phyloP scores from a whole-genome alignment of 2,329 filamentous ascomycete genomes.

The Passalora sequoiae region DNA sequence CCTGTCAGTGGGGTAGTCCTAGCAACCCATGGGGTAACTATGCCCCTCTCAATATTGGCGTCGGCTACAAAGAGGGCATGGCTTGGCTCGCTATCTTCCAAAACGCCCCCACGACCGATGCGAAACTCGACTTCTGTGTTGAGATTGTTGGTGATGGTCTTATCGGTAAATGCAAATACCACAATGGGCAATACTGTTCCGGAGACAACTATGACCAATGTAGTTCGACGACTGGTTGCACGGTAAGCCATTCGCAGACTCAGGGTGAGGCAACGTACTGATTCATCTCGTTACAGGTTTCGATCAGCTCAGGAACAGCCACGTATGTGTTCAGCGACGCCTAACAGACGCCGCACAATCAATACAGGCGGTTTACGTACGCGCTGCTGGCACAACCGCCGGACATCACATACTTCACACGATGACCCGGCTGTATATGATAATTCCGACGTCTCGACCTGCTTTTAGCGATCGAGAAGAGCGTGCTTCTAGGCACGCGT shows the following conservation, averaged over 20 bases:
- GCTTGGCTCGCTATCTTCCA: conserved; percentile 82
- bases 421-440: conserved; percentile 24
- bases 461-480: conserved; percentile 10
- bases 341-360: conserved; percentile 14
- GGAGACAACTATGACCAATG: conserved; percentile 44
- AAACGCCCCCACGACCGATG: conserved; percentile 69
- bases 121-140: conserved; percentile 71
- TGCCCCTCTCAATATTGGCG: conserved; percentile 79
- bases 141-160: conserved; percentile 64
- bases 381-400: conserved; percentile 9
- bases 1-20: conserved; percentile 70
- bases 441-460: conserved; percentile 15
- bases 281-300: conserved; percentile 43
- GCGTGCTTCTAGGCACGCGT: conserved; percentile 10
- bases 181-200: conserved; percentile 58
- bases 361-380: background rate
- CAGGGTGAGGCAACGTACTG: no score
- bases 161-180: conserved; percentile 59
- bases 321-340: conserved; percentile 41
- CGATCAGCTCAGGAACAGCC: conserved; percentile 47
- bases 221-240: conserved; percentile 62
- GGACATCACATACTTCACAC: conserved; percentile 15
- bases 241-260: conserved; percentile 72
- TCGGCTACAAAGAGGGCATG: conserved; percentile 62
- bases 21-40: conserved; percentile 67